Evolutionary conservation across 2,329 filamentous ascomycete genomes (phyloP).

Genomic region (Metarhizium guizhouense): DNA sequence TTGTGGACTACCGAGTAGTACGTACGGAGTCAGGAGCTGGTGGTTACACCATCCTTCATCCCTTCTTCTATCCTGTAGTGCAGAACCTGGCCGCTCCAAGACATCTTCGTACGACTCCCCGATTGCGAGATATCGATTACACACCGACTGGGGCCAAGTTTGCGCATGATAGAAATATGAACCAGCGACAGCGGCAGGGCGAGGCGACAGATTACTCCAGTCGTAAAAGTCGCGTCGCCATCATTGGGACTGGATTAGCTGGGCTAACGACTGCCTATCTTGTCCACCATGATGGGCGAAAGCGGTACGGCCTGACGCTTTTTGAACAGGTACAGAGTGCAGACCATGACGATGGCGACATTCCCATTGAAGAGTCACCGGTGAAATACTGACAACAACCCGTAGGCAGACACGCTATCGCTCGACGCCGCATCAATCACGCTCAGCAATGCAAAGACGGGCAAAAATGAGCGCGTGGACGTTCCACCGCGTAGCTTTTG

Average conservation of each 20-base stretch:
- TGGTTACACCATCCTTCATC: no score
- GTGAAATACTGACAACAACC: not conserved
- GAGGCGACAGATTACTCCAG: not conserved
- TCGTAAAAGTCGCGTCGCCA: conserved; percentile 16
- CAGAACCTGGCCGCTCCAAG: no score
- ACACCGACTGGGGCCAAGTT: no score
- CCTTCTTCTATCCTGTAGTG: no score
- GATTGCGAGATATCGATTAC: no score
- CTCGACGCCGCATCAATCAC: conserved; percentile 30
- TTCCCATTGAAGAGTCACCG: no score
- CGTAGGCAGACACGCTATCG: conserved; percentile 23
- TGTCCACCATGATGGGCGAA: conserved; percentile 20
- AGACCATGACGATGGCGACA: no score
- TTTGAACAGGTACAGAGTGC: conserved; percentile 25
- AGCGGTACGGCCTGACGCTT: conserved; percentile 23
- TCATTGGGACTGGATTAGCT: conserved; percentile 29
- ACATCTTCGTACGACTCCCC: no score
- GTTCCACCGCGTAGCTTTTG: conserved; percentile 29
- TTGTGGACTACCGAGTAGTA: no score
- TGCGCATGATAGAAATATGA: not conserved
- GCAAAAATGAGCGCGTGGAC: conserved; percentile 25
- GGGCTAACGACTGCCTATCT: conserved; percentile 27
- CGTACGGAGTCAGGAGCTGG: no score
- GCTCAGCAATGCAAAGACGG: conserved; percentile 20
- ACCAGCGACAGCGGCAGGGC: not conserved